phyloP scores from a whole-genome alignment of 2,329 filamentous ascomycete species.

The Beauveria scarabaeidicola region DNA sequence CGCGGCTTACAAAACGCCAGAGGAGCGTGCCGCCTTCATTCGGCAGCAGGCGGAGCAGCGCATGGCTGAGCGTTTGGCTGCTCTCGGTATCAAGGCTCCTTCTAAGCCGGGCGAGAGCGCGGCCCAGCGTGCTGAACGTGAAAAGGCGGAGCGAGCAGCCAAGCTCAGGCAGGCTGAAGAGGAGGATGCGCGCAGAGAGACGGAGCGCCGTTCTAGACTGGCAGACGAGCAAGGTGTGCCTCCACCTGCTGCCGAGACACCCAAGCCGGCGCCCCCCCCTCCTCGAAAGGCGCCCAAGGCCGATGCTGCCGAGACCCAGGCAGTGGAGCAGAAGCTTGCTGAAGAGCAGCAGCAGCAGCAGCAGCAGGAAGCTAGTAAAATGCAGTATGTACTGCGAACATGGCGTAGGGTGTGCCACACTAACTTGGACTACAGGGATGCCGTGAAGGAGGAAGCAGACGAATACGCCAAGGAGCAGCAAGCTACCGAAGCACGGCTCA shows the following conservation, averaged over 20 bases:
- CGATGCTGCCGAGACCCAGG: constrained; percentile 50
- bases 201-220: constrained; percentile 75
- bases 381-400: constrained; percentile 62
- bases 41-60: constrained; percentile 94
- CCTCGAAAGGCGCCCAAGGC: constrained; percentile 59
- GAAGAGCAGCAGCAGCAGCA: constrained; percentile 70
- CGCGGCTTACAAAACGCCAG: constrained; percentile 77
- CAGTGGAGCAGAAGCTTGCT: constrained; percentile 56
- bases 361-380: constrained; percentile 59
- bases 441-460: constrained; percentile 66
- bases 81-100: constrained; percentile 80
- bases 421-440: constrained; percentile 47
- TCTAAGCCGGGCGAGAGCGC: constrained; percentile 71
- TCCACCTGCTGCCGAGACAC: constrained; percentile 38
- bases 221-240: constrained; percentile 66
- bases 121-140: constrained; percentile 78
- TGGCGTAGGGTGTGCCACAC: background rate
- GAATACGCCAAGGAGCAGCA: constrained; percentile 73
- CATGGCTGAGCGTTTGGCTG: constrained; percentile 92
- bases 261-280: constrained; percentile 65
- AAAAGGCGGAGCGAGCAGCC: constrained; percentile 78
- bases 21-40: constrained; percentile 91
- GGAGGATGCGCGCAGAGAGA: constrained; percentile 81
- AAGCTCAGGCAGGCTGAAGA: constrained; percentile 86
- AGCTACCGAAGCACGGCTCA: constrained; percentile 73